Conservation (phyloP, 768 basidiomycete genomes). For the Tricholomella constricta region DNA sequence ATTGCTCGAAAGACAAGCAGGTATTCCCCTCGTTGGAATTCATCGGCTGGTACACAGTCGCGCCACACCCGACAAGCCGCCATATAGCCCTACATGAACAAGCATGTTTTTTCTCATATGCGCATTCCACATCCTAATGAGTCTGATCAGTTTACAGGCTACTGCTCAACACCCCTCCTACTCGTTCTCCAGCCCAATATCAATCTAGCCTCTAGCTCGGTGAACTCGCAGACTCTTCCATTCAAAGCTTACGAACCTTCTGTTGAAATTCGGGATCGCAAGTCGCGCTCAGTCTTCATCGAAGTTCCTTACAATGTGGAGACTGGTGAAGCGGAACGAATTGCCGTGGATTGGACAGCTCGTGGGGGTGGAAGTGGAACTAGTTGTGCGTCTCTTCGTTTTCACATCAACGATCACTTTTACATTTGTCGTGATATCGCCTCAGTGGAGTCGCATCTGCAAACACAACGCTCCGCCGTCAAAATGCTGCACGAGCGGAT, state of each 20-base stretch:
- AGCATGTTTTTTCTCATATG: constrained; percentile 38
- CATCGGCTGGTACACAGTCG: constrained; percentile 97
- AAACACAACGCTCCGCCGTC: constrained; percentile 91
- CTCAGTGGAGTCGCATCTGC: constrained; percentile 86
- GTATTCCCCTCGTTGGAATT: constrained; percentile 98
- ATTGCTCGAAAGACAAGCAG: constrained; percentile 75
- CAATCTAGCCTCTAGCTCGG: constrained; percentile 14
- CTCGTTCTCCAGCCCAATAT: constrained; percentile 51
- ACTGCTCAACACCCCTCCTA: constrained; percentile 88
- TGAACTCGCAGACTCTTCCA: constrained; percentile 77
- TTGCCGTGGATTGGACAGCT: constrained; percentile 96
- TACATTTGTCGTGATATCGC: not conserved
- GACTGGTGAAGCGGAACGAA: constrained; percentile 97
- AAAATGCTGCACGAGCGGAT: constrained; percentile 97
- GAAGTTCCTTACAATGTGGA: constrained; percentile 88
- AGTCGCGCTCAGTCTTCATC: constrained; percentile 77
- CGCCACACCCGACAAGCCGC: constrained; percentile 65
- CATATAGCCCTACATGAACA: constrained; percentile 89
- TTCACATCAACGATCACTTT: not conserved
- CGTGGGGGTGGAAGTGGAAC: constrained; percentile 82
- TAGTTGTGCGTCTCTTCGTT: constrained; percentile 56
- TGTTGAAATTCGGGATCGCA: constrained; percentile 80
- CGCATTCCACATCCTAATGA: not conserved
- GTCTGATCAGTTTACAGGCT: constrained; percentile 66
- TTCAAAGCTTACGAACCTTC: constrained; percentile 94